These are phyloP conservation scores for Rhodofomes roseus DNA, from an alignment of 1,284 basidiomycete species.

Conservation along the genomic window DNA sequence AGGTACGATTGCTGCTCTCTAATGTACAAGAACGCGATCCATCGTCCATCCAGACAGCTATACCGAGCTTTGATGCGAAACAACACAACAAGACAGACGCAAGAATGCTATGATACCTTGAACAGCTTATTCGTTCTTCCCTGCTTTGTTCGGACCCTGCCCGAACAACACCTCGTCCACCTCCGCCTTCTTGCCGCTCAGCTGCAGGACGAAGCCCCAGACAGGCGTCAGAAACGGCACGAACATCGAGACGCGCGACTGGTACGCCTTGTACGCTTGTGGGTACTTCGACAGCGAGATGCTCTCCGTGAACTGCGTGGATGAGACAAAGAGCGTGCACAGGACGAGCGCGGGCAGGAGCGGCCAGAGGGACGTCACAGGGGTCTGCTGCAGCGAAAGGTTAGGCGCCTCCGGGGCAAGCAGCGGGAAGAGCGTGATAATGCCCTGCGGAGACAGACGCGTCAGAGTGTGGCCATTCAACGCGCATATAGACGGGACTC, in stretches of 20 bases:
- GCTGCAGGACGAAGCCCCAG: conserved; percentile 34
- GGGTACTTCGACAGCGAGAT: conserved; percentile 81
- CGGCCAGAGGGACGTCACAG: conserved; percentile 35
- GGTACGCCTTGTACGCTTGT: conserved; percentile 66
- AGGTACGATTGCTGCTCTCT: too few species aligned
- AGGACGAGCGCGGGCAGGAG: conserved; percentile 56
- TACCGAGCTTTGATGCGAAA: neutral
- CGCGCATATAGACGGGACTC: too few species aligned
- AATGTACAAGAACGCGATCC: too few species aligned
- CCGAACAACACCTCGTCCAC: conserved; percentile 44
- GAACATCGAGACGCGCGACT: conserved; percentile 83
- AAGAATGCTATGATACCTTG: neutral
- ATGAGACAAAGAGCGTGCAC: conserved; percentile 67
- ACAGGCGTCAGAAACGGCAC: conserved; percentile 50
- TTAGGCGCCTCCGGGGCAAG: conserved; percentile 42
- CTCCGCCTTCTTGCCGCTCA: conserved; percentile 31
- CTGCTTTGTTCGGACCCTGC: conserved; percentile 17
- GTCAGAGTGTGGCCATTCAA: conserved; percentile 44
- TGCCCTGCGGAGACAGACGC: conserved; percentile 57
- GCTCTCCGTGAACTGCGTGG: conserved; percentile 77
- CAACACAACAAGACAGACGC: neutral
- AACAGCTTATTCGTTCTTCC: conserved; percentile 17
- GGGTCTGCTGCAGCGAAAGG: conserved; percentile 23
- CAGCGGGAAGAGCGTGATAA: conserved; percentile 67
- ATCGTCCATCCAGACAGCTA: neutral